Conservation (phyloP, 441 rosid species). For the Brassica balearica region DNA sequence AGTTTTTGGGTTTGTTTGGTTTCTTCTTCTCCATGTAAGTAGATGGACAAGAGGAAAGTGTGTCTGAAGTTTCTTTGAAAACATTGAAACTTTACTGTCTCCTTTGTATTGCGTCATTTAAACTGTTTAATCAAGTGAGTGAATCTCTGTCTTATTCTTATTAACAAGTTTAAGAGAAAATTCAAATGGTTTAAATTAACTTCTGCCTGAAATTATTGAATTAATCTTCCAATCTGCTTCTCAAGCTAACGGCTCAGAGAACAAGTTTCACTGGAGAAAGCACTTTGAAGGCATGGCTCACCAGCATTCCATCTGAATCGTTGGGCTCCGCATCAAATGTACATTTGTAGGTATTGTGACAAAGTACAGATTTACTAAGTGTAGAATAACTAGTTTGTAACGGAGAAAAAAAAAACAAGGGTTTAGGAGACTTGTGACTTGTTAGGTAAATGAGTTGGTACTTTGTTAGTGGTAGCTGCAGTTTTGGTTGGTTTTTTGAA, state of each 20-base stretch:
- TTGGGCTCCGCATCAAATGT: too few relatives aligned
- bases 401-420: too few relatives aligned
- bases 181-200: background rate
- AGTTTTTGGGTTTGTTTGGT: constrained; percentile 52
- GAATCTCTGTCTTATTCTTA: constrained; percentile 39
- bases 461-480: constrained; percentile 54
- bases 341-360: too few relatives aligned
- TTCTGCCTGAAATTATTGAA: constrained; percentile 3
- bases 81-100: constrained; percentile 29
- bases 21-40: constrained; percentile 59
- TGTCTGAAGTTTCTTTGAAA: constrained; percentile 43
- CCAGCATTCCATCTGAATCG: too few relatives aligned
- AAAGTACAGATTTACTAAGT: too few relatives aligned
- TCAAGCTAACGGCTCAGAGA: too few relatives aligned
- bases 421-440: too few relatives aligned
- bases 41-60: constrained; percentile 46
- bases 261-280: too few relatives aligned
- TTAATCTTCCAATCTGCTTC: too few relatives aligned
- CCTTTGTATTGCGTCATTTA: constrained; percentile 26
- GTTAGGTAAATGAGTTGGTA: too few relatives aligned
- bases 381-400: too few relatives aligned
- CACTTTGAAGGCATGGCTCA: too few relatives aligned
- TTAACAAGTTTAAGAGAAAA: background rate
- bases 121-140: constrained; percentile 36
- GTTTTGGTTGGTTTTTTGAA: constrained; percentile 62